These are phyloP conservation scores for Saccharomycopsis sp. DNA, from an alignment of 805 yeast species.

Conservation along the genomic window DNA sequence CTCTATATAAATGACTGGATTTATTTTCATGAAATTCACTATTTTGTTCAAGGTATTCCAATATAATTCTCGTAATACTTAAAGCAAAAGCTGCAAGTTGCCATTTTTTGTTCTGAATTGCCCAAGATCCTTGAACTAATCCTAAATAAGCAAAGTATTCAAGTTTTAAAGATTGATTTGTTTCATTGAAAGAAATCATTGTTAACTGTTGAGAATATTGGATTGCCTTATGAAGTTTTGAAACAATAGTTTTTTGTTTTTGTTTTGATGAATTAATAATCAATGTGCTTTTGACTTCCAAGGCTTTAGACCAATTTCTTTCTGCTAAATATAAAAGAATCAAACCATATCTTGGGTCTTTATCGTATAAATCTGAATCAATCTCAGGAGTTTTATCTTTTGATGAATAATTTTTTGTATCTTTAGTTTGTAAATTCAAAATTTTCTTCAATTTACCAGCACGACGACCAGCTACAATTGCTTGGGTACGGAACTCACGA, in stretches of 20 bases:
- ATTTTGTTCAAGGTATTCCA: constrained; percentile 39
- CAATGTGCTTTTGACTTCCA: constrained; percentile 46
- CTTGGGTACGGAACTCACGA: constrained; percentile 59
- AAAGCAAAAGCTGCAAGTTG: constrained; percentile 36
- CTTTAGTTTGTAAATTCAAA: constrained; percentile 50
- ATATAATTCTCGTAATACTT: constrained; percentile 50
- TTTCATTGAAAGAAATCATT: constrained; percentile 7
- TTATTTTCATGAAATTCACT: constrained; percentile 19
- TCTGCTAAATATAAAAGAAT: constrained; percentile 63
- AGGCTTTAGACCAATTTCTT: constrained; percentile 61
- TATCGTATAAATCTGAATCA: constrained; percentile 36
- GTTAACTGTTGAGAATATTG: constrained; percentile 33
- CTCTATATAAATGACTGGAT: constrained; percentile 33
- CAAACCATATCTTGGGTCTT: constrained; percentile 43
- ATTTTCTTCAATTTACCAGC: constrained; percentile 56
- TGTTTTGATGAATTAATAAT: constrained; percentile 41
- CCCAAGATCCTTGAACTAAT: constrained; percentile 41
- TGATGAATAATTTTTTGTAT: constrained; percentile 48
- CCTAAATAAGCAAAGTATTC: constrained; percentile 31
- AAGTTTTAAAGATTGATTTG: constrained; percentile 2
- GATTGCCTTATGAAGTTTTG: constrained; percentile 60
- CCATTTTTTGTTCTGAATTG: constrained; percentile 50
- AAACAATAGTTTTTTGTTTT: constrained; percentile 40
- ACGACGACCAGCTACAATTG: constrained; percentile 49
- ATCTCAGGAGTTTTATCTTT: constrained; percentile 40